phyloP scores from a whole-genome alignment of 2,329 filamentous ascomycete genomes.

The Penicillium occitanis region DNA sequence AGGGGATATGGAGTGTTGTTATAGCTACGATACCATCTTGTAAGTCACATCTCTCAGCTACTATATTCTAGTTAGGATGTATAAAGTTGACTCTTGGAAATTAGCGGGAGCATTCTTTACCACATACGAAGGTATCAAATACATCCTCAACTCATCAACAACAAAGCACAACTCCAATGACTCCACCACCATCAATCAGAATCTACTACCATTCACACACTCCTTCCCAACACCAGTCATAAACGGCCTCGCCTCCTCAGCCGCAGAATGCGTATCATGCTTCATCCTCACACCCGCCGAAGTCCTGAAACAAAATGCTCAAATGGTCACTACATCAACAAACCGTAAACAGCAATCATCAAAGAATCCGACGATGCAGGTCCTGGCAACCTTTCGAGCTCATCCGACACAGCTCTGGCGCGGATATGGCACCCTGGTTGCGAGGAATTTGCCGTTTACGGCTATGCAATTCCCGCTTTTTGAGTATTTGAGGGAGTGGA shows the following conservation, averaged over 20 bases:
- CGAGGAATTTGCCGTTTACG: slow-evolving; percentile 82
- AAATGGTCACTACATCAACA: slow-evolving; percentile 62
- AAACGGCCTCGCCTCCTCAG: slow-evolving; percentile 70
- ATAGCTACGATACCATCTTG: slow-evolving; percentile 85
- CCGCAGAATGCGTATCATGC: slow-evolving; percentile 81
- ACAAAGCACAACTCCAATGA: slow-evolving; percentile 23
- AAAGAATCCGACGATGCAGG: slow-evolving; percentile 54
- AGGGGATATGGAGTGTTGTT: slow-evolving; percentile 81
- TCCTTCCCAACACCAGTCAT: slow-evolving; percentile 66
- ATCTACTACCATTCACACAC: slow-evolving; percentile 30
- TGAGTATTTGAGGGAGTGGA: slow-evolving; percentile 63
- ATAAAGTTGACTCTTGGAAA: slow-evolving; percentile 14
- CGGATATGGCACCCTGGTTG: slow-evolving; percentile 79
- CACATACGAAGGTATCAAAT: slow-evolving; percentile 78
- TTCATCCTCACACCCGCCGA: slow-evolving; percentile 84
- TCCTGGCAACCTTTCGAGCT: slow-evolving; percentile 57
- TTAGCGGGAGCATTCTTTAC: slow-evolving; percentile 84
- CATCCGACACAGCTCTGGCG: slow-evolving; percentile 58
- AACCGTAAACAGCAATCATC: slow-evolving; percentile 16
- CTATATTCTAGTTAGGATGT: slow-evolving; percentile 16
- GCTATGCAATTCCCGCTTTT: slow-evolving; percentile 87
- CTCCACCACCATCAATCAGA: neutral
- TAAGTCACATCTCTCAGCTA: slow-evolving; percentile 34
- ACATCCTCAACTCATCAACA: slow-evolving; percentile 52
- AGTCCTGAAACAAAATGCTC: slow-evolving; percentile 90